These are phyloP conservation scores for Tulasnella calospora DNA, from an alignment of 768 basidiomycete species.

Conservation along the genomic window DNA sequence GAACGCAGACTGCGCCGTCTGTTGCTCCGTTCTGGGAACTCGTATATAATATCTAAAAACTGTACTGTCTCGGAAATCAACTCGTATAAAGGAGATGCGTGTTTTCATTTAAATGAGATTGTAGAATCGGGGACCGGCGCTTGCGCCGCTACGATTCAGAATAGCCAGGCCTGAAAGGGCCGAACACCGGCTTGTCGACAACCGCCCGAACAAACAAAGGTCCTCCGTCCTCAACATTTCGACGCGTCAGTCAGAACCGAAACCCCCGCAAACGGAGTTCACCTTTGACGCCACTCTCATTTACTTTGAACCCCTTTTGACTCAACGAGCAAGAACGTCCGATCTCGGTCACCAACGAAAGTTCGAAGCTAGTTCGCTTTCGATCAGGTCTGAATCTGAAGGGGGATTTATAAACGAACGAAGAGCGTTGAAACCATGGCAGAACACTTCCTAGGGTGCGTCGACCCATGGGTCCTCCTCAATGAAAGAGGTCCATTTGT, in stretches of 20 bases:
- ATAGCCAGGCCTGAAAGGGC: too few relatives aligned
- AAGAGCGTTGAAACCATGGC: constrained; percentile 46
- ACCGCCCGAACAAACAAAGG: neutral
- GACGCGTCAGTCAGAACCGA: constrained; percentile 5
- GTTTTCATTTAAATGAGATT: too few relatives aligned
- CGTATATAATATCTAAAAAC: too few relatives aligned
- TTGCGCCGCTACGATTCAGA: too few relatives aligned
- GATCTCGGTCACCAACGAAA: neutral
- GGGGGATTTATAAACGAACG: neutral
- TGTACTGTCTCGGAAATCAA: too few relatives aligned
- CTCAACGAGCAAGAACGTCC: neutral
- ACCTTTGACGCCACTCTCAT: constrained; percentile 28
- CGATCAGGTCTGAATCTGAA: neutral
- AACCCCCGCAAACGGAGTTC: constrained; percentile 9
- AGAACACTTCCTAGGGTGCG: constrained; percentile 70
- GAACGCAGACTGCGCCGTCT: too few relatives aligned
- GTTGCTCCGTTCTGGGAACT: too few relatives aligned
- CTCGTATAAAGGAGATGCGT: too few relatives aligned
- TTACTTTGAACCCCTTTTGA: neutral
- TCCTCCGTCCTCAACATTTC: neutral
- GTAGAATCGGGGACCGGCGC: too few relatives aligned
- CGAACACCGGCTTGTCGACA: neutral
- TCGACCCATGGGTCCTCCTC: neutral
- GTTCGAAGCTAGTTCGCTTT: neutral
- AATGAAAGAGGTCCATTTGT: neutral